Conservation (phyloP, 805 yeast species). For the Candida chilensis region DNA sequence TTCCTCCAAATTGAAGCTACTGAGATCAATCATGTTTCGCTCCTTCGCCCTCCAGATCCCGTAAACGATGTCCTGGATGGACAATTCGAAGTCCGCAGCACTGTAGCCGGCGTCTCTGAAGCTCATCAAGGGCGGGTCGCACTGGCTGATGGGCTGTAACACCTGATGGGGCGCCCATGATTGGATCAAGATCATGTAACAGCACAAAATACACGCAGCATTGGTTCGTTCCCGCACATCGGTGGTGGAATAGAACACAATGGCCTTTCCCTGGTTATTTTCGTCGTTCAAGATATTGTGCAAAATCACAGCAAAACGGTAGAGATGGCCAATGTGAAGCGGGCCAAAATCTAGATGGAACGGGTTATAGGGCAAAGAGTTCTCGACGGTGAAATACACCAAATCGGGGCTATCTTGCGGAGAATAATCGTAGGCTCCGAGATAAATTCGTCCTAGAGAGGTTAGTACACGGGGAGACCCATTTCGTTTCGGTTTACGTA, state of each 20-base stretch:
- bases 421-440: slow-evolving; percentile 77
- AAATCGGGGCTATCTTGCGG: slow-evolving; percentile 71
- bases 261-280: slow-evolving; percentile 76
- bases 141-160: slow-evolving; percentile 86
- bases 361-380: slow-evolving; percentile 85
- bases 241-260: slow-evolving; percentile 81
- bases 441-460: slow-evolving; percentile 55
- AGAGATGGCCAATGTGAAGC: slow-evolving; percentile 83
- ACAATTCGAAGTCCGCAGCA: slow-evolving; percentile 85
- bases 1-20: slow-evolving; percentile 82
- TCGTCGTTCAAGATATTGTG: slow-evolving; percentile 88
- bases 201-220: slow-evolving; percentile 88
- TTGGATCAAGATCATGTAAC: slow-evolving; percentile 92
- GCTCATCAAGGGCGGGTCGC: slow-evolving; percentile 88
- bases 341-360: slow-evolving; percentile 98
- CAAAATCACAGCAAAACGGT: slow-evolving; percentile 89
- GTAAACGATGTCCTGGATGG: slow-evolving; percentile 91
- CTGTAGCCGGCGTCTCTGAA: slow-evolving; percentile 98
- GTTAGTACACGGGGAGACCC: not conserved
- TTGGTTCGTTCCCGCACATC: slow-evolving; percentile 79
- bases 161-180: slow-evolving; percentile 99
- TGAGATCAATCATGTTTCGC: slow-evolving; percentile 77
- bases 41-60: slow-evolving; percentile 98
- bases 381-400: slow-evolving; percentile 88
- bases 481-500: not conserved